Conservation (phyloP, 192 early-diverging fungal genomes). For the Coemansia sp. region DNA sequence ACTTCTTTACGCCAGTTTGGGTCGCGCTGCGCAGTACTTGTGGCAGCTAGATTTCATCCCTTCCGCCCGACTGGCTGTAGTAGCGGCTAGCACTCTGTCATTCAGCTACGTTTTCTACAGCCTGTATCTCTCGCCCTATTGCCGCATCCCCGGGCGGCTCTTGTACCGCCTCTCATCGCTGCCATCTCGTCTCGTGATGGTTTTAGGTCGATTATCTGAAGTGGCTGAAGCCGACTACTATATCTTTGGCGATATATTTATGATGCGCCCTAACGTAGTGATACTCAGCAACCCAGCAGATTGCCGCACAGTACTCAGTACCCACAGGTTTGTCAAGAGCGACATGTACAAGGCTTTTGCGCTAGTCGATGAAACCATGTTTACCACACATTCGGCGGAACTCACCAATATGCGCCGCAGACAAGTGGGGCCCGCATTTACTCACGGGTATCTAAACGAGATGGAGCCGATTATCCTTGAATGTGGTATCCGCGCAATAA, state of each 20-base stretch:
- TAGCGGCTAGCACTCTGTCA: background rate
- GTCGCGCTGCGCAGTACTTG: background rate
- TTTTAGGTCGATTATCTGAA: constrained; percentile 14
- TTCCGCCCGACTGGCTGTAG: background rate
- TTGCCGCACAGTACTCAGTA: constrained; percentile 20
- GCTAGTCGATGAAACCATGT: constrained; percentile 21
- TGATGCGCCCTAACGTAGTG: constrained; percentile 29
- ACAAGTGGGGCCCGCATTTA: constrained; percentile 37
- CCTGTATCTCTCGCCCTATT: constrained; percentile 24
- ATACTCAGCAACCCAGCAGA: constrained; percentile 25
- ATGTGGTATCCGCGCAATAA: constrained; percentile 27
- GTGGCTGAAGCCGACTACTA: constrained; percentile 22
- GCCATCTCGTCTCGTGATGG: background rate
- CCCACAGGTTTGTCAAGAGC: constrained; percentile 33
- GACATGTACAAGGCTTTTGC: constrained; percentile 32
- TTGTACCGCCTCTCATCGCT: constrained; percentile 10
- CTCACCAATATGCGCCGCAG: constrained; percentile 19
- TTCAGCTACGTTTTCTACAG: constrained; percentile 11
- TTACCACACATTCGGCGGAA: constrained; percentile 27
- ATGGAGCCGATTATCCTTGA: constrained; percentile 44
- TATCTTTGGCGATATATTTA: constrained; percentile 38
- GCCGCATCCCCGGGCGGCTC: constrained; percentile 18
- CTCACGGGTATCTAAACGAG: constrained; percentile 15
- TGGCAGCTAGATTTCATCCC: background rate
- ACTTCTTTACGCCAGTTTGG: background rate